These are phyloP conservation scores for Colletotrichum godetiae DNA, from an alignment of 2,329 filamentous ascomycete species.

Conservation along the genomic window DNA sequence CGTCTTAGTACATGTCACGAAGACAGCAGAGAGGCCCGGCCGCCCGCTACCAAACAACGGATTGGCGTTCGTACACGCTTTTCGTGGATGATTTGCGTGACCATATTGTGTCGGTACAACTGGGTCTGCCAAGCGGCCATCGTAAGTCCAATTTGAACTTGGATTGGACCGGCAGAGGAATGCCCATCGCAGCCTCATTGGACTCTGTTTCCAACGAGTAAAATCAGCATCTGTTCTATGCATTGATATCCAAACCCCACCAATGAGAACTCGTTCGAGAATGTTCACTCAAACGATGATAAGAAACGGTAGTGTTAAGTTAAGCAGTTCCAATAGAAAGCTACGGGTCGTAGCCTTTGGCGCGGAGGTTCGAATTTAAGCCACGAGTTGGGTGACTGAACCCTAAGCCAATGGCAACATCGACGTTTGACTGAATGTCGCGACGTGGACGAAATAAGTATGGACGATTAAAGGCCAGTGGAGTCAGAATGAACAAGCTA, in stretches of 20 bases:
- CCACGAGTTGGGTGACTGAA: background rate
- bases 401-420: background rate
- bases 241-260: too few relatives aligned
- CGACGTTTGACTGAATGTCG: background rate
- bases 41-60: too few relatives aligned
- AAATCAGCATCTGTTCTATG: too few relatives aligned
- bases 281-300: background rate
- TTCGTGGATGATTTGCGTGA: background rate
- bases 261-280: background rate
- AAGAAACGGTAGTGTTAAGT: background rate
- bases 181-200: background rate
- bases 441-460: background rate
- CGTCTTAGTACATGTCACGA: background rate
- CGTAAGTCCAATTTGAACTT: background rate
- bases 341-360: background rate
- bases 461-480: too few relatives aligned
- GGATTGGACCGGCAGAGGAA: background rate
- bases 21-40: background rate
- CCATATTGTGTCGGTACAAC: background rate
- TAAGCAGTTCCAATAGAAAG: background rate
- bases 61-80: background rate
- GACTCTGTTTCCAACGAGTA: background rate
- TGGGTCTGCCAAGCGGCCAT: background rate
- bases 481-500: background rate
- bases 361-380: background rate